Evolutionary conservation across 225 moss, liverwort and hornwort species (phyloP).

Genomic region (Rhytidiadelphus loreus): DNA sequence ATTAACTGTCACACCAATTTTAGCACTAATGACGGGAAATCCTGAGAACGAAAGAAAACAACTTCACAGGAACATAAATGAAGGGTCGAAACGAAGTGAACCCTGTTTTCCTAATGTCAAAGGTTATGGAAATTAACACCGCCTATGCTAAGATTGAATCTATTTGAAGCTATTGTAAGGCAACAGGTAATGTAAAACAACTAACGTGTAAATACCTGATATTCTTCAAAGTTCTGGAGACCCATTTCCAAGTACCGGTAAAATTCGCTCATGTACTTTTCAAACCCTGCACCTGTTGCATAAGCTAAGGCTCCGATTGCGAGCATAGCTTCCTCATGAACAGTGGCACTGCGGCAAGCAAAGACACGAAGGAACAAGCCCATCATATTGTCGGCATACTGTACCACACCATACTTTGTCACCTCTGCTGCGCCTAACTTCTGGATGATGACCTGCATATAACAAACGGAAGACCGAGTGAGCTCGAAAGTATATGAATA

Average conservation of each 20-base stretch:
- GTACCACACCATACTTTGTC: slow-evolving; percentile 39
- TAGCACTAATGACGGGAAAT: neutral
- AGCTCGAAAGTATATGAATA: neutral
- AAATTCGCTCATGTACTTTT: slow-evolving; percentile 46
- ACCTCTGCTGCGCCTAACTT: slow-evolving; percentile 35
- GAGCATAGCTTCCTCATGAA: slow-evolving; percentile 64
- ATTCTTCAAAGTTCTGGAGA: slow-evolving; percentile 48
- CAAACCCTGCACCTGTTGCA: slow-evolving; percentile 42
- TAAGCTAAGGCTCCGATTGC: slow-evolving; percentile 52
- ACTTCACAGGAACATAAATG: neutral
- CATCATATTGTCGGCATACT: slow-evolving; percentile 51
- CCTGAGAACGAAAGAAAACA: neutral
- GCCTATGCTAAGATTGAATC: neutral
- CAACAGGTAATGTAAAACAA: neutral
- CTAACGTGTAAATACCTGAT: slow-evolving; percentile 12
- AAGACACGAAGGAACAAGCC: slow-evolving; percentile 49
- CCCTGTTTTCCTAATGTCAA: neutral
- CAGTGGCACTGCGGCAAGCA: slow-evolving; percentile 50
- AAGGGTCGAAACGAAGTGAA: neutral
- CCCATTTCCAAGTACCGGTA: slow-evolving; percentile 58
- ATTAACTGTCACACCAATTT: neutral
- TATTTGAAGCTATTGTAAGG: neutral
- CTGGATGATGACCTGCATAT: slow-evolving; percentile 41
- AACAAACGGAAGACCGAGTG: neutral
- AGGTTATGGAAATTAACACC: neutral